Evolutionary conservation across 176 grass and related monocot genomes (phyloP).

Genomic region (Carex pumila): DNA sequence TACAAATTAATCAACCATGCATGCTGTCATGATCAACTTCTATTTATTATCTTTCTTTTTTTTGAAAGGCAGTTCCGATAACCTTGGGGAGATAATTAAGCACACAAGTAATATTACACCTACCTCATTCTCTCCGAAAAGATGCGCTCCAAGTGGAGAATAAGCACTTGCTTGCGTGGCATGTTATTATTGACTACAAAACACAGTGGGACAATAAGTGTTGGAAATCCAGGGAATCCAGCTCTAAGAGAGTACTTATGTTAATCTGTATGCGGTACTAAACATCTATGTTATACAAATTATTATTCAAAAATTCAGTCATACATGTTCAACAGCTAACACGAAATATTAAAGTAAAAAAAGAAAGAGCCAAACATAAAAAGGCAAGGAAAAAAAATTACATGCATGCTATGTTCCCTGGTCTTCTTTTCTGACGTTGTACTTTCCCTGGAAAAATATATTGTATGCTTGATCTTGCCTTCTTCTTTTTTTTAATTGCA

Average conservation of each 20-base stretch:
- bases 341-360: background rate
- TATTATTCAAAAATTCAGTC: no score
- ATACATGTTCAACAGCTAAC: background rate
- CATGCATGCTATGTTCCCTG: background rate
- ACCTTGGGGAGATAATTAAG: background rate
- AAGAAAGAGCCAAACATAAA: background rate
- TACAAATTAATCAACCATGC: no score
- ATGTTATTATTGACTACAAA: no score
- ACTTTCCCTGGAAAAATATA: background rate
- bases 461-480: background rate
- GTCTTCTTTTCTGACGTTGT: background rate
- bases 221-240: no score
- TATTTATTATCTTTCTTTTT: no score
- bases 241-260: no score
- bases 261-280: no score
- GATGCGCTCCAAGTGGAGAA: background rate
- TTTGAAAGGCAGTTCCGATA: background rate
- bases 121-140: background rate
- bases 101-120: background rate
- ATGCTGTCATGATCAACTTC: no score
- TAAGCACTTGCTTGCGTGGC: background rate
- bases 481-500: background rate
- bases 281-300: no score
- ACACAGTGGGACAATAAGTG: no score
- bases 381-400: background rate